Conservation (phyloP, 148 eudicot genomes). For the Vaccinium vitisidaea region DNA sequence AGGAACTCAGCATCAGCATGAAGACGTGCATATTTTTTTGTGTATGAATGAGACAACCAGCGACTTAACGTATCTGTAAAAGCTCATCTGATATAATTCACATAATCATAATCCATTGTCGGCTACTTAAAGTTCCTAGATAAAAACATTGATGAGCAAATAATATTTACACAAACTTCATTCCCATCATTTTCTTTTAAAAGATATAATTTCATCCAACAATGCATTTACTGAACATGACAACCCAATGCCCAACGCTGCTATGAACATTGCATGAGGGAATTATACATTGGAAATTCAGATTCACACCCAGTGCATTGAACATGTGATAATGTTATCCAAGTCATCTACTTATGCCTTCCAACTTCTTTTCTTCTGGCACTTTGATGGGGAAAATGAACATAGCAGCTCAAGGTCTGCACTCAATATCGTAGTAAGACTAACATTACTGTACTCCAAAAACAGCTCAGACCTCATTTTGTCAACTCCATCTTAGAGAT, state of each 20-base stretch:
- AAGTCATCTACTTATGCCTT: slow-evolving; percentile 1
- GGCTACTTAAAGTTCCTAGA: background rate
- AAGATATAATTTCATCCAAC: background rate
- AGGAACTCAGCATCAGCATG: background rate
- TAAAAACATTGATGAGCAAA: background rate
- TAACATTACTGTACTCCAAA: background rate
- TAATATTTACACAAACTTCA: background rate
- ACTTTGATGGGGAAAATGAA: background rate
- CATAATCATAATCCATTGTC: background rate
- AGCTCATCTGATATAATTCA: background rate
- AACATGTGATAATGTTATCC: background rate
- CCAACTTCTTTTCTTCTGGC: background rate
- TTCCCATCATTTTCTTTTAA: background rate
- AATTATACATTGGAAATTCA: background rate
- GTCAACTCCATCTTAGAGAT: background rate
- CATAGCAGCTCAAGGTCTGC: background rate
- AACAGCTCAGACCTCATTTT: background rate
- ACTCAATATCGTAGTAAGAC: background rate
- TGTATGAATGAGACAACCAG: too few species aligned
- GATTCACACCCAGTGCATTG: background rate
- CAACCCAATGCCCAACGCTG: background rate
- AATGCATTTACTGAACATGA: background rate
- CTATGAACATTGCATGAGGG: background rate
- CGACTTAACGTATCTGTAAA: background rate
- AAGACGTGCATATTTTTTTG: background rate